A percentile compares a stretch with the other conserved stretches of the same genome.
These are phyloP conservation scores for Botrytis aclada DNA, from an alignment of 2,329 filamentous ascomycete genomes.

Conservation along the genomic window DNA sequence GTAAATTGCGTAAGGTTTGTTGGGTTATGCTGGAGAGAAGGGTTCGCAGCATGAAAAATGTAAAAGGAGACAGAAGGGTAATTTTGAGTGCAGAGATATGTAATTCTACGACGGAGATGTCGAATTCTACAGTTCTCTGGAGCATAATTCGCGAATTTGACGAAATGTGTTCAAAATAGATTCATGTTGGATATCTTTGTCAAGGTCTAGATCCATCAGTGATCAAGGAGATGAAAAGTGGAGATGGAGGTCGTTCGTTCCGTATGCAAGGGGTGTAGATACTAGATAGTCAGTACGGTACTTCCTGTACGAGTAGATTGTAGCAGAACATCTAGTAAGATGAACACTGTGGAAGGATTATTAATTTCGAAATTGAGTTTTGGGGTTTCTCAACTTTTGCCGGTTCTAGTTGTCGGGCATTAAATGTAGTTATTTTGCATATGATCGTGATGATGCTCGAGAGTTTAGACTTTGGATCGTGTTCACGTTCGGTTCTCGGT, in stretches of 20 bases:
- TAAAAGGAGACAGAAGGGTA: neutral
- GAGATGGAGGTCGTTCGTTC: neutral
- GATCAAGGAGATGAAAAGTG: constrained; percentile 2
- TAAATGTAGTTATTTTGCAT: neutral
- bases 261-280: neutral
- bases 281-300: neutral
- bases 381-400: neutral
- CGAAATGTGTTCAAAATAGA: neutral
- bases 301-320: too few relatives aligned
- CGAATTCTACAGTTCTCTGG: too few relatives aligned
- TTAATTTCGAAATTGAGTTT: neutral
- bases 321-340: neutral
- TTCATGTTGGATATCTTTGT: neutral
- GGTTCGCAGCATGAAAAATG: neutral
- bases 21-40: neutral
- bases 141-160: neutral
- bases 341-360: neutral
- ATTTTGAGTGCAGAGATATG: neutral
- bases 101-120: neutral
- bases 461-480: neutral
- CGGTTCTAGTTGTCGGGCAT: neutral
- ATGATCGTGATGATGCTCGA: too few relatives aligned
- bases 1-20: neutral
- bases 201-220: constrained; percentile 5
- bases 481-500: neutral